These are phyloP conservation scores for Lineolata rhizophorae DNA, from an alignment of 495 filamentous ascomycete genomes.

Conservation along the genomic window DNA sequence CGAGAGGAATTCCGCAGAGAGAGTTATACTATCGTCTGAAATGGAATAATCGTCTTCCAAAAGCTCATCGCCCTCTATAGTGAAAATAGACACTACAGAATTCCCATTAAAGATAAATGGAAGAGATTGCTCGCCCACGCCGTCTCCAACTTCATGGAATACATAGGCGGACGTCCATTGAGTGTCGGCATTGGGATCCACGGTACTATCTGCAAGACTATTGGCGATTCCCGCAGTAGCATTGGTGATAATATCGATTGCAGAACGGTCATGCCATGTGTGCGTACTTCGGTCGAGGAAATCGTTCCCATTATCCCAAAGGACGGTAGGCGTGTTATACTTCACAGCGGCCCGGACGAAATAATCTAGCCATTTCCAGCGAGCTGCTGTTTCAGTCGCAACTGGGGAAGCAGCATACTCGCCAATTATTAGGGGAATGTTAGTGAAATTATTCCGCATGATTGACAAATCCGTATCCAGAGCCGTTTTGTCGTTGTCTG, in stretches of 20 bases:
- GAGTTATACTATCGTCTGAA: conserved; percentile 22
- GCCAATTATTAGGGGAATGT: conserved; percentile 33
- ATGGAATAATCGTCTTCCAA: conserved; percentile 25
- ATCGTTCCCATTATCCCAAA: conserved; percentile 38
- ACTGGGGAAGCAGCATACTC: conserved; percentile 30
- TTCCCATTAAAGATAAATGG: conserved; percentile 34
- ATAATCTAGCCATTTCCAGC: conserved; percentile 36
- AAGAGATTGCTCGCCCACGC: conserved; percentile 20
- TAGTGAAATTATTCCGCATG: conserved; percentile 29
- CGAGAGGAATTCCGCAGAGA: conserved; percentile 26
- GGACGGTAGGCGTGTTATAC: conserved; percentile 24
- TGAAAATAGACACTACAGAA: conserved; percentile 23
- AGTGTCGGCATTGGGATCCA: conserved; percentile 21
- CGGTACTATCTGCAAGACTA: conserved; percentile 30
- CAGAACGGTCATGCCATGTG: conserved; percentile 28
- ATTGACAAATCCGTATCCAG: conserved; percentile 28
- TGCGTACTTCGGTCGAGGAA: conserved; percentile 23
- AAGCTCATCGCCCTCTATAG: conserved; percentile 17
- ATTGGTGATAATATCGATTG: conserved; percentile 24
- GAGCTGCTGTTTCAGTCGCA: conserved; percentile 29
- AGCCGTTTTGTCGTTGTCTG: conserved; percentile 26
- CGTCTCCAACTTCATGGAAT: conserved; percentile 29
- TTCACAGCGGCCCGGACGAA: conserved; percentile 25
- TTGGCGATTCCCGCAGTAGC: conserved; percentile 24
- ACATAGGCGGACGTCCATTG: conserved; percentile 30